Conservation (phyloP, 2,329 filamentous ascomycete genomes). For the Ceratocystis cacaofunesta region DNA sequence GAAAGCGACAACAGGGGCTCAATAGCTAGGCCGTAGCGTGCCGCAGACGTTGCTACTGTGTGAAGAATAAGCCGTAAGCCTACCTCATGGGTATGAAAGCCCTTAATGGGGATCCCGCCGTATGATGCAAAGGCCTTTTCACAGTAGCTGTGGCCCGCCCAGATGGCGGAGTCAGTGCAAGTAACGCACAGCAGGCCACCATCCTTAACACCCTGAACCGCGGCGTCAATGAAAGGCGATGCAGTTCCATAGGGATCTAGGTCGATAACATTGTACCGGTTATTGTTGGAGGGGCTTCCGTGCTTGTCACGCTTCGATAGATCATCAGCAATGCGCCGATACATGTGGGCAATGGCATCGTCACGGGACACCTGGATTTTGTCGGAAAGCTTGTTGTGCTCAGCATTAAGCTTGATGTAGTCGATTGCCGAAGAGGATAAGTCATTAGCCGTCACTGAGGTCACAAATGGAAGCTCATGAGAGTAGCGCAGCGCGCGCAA, state of each 20-base stretch:
- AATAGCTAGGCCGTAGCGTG: constrained; percentile 72
- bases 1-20: constrained; percentile 85
- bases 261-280: constrained; percentile 82
- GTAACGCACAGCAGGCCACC: constrained; percentile 88
- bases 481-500: constrained; percentile 83
- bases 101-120: constrained; percentile 76
- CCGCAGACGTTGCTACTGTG: constrained; percentile 63
- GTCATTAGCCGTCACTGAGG: constrained; percentile 77
- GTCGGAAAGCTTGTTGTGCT: constrained; percentile 60
- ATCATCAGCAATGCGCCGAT: constrained; percentile 47
- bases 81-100: constrained; percentile 72
- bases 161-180: constrained; percentile 90
- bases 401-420: constrained; percentile 70
- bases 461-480: constrained; percentile 74
- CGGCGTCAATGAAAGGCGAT: constrained; percentile 79
- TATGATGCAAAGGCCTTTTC: constrained; percentile 94
- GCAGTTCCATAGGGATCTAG: constrained; percentile 93
- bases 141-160: constrained; percentile 82
- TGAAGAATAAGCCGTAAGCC: constrained; percentile 78
- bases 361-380: constrained; percentile 60
- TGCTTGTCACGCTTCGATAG: constrained; percentile 29
- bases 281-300: constrained; percentile 27
- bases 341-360: constrained; percentile 88
- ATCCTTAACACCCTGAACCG: constrained; percentile 65
- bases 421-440: constrained; percentile 62